Evolutionary conservation across 1,284 basidiomycete species (phyloP).

Genomic region (Boletus sp.): DNA sequence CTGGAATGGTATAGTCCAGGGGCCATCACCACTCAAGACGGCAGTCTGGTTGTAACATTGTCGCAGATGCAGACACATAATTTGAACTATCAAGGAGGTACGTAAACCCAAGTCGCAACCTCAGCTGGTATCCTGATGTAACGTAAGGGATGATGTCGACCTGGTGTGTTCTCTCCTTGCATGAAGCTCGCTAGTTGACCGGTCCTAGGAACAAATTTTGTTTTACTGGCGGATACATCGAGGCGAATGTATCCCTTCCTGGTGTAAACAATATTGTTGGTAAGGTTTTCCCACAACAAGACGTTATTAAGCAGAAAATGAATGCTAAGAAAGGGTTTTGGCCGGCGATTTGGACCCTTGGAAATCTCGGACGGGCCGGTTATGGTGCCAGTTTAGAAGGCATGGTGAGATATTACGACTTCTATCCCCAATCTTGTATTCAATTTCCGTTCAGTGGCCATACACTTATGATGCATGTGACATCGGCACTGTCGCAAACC

Average conservation of each 20-base stretch:
- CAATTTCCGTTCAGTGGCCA: constrained; percentile 36
- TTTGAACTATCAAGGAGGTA: constrained; percentile 58
- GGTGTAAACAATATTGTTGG: constrained; percentile 53
- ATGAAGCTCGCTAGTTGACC: constrained; percentile 6
- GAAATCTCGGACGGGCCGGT: constrained; percentile 63
- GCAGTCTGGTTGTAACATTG: constrained; percentile 65
- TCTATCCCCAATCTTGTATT: neutral
- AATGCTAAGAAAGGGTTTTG: constrained; percentile 41
- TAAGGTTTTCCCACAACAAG: constrained; percentile 26
- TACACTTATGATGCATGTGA: constrained; percentile 50
- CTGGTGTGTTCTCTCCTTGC: constrained; percentile 24
- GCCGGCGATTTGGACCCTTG: constrained; percentile 63
- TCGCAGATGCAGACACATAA: constrained; percentile 49
- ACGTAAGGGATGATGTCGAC: constrained; percentile 36
- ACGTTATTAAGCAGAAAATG: neutral
- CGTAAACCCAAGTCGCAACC: constrained; percentile 13
- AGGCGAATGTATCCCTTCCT: constrained; percentile 61
- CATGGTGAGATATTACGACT: constrained; percentile 26
- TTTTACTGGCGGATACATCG: constrained; percentile 67
- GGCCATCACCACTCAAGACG: constrained; percentile 62
- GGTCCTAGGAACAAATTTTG: constrained; percentile 70
- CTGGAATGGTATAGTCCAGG: constrained; percentile 67
- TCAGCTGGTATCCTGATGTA: constrained; percentile 11
- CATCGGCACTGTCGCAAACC: constrained; percentile 56
- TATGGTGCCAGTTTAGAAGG: constrained; percentile 40